A percentile compares a stretch with the other conserved stretches of the same genome.
Conservation (phyloP, 768 basidiomycete species). For the Trametes gibbosa region DNA sequence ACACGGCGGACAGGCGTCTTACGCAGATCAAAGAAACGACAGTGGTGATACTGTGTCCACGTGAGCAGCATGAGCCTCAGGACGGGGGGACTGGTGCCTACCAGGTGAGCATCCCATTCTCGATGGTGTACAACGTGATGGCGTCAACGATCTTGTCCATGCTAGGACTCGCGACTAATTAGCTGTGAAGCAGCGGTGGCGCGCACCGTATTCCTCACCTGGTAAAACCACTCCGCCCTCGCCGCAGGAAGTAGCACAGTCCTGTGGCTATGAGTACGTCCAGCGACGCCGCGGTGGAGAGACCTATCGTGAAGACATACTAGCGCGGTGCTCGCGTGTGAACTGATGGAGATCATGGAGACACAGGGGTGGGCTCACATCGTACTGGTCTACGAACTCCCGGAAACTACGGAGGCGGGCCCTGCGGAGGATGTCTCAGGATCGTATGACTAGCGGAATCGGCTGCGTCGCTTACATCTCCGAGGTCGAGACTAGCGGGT, state of each 20-base stretch:
- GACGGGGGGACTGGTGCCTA: background rate
- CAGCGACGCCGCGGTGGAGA: constrained; percentile 23
- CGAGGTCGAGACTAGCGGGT: background rate
- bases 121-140: constrained; percentile 26
- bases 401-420: background rate
- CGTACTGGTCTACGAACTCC: background rate
- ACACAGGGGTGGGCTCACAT: background rate
- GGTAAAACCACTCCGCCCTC: constrained; percentile 20
- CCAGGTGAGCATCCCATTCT: constrained; percentile 28
- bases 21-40: constrained; percentile 26
- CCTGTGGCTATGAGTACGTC: constrained; percentile 27
- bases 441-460: too few species aligned
- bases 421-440: background rate
- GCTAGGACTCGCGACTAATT: background rate
- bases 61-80: background rate
- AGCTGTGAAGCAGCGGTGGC: background rate
- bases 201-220: constrained; percentile 3
- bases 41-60: constrained; percentile 18
- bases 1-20: background rate
- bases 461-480: background rate
- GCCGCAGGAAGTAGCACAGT: constrained; percentile 26
- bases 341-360: background rate
- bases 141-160: constrained; percentile 26
- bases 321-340: background rate
- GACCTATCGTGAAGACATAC: constrained; percentile 30